These are phyloP conservation scores for Claviceps pazoutovae DNA, from an alignment of 2,329 filamentous ascomycete genomes.

Conservation along the genomic window DNA sequence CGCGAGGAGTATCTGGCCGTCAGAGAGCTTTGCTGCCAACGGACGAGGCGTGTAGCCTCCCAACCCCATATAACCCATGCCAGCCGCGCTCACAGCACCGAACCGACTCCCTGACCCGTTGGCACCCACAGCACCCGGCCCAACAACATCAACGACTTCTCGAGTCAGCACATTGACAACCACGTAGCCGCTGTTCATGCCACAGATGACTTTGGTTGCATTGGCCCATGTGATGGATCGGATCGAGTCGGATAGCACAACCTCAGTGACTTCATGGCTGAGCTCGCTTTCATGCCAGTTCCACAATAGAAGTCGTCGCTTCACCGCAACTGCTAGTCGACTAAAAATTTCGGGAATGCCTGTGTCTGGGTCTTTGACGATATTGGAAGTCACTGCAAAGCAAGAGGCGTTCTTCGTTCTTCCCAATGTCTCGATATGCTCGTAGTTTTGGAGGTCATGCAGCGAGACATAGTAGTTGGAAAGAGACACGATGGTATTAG, in stretches of 20 bases:
- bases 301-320: conserved; percentile 81
- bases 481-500: conserved; percentile 77
- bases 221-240: conserved; percentile 86
- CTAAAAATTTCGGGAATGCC: conserved; percentile 90
- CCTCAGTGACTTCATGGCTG: conserved; percentile 56
- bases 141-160: conserved; percentile 63
- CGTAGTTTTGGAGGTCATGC: conserved; percentile 76
- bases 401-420: conserved; percentile 78
- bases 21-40: conserved; percentile 65
- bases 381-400: conserved; percentile 91
- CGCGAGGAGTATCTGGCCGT: conserved; percentile 82
- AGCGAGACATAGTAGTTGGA: conserved; percentile 83
- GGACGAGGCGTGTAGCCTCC: conserved; percentile 86
- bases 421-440: conserved; percentile 62
- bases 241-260: conserved; percentile 68
- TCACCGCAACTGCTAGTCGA: conserved; percentile 80
- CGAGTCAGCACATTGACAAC: conserved; percentile 72
- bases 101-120: conserved; percentile 57
- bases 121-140: conserved; percentile 55
- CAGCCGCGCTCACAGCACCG: conserved; percentile 66
- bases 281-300: conserved; percentile 94
- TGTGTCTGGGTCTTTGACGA: conserved; percentile 75
- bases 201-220: conserved; percentile 74
- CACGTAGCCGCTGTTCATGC: conserved; percentile 83
- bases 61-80: conserved; percentile 95